These are phyloP conservation scores for Avena eriantha DNA, from an alignment of 176 grass and related monocot species.

Conservation along the genomic window DNA sequence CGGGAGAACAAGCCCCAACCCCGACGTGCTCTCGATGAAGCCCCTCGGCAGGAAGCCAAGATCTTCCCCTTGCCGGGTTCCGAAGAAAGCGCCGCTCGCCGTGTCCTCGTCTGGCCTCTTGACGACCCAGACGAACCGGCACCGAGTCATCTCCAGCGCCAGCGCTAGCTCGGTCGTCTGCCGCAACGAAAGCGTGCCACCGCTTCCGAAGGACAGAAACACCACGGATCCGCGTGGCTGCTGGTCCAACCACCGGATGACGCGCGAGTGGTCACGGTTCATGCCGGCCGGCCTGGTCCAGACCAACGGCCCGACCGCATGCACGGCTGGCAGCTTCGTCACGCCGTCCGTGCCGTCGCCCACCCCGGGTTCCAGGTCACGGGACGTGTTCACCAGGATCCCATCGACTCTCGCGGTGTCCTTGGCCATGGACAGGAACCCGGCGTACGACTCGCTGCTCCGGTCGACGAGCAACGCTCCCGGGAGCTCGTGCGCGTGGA, in stretches of 20 bases:
- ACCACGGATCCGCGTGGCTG: conserved; percentile 61
- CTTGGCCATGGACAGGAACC: conserved; percentile 57
- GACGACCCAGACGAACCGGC: conserved; percentile 63
- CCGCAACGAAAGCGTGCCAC: conserved; percentile 47
- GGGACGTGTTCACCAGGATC: conserved; percentile 70
- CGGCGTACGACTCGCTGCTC: conserved; percentile 43
- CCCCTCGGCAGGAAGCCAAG: conserved; percentile 47
- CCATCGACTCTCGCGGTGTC: conserved; percentile 35
- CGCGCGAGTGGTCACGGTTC: conserved; percentile 20
- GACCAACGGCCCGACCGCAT: conserved; percentile 61
- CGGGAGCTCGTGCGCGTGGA: conserved; percentile 57
- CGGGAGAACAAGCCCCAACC: conserved; percentile 4
- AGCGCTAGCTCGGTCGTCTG: conserved; percentile 59
- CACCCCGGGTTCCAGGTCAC: conserved; percentile 49
- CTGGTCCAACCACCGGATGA: conserved; percentile 58
- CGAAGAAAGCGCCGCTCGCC: conserved; percentile 10
- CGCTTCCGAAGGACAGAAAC: conserved; percentile 70
- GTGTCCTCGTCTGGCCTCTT: conserved; percentile 46
- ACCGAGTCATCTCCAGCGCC: conserved; percentile 50
- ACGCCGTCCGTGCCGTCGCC: background rate
- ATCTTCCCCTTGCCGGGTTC: background rate
- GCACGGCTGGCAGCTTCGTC: conserved; percentile 34
- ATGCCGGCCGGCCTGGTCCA: conserved; percentile 15
- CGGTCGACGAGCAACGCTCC: conserved; percentile 38
- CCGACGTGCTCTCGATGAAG: conserved; percentile 46